A percentile compares a stretch with the other conserved stretches of the same genome.
phyloP scores from a whole-genome alignment of 2,329 filamentous ascomycete species.

The Fusarium concolor region DNA sequence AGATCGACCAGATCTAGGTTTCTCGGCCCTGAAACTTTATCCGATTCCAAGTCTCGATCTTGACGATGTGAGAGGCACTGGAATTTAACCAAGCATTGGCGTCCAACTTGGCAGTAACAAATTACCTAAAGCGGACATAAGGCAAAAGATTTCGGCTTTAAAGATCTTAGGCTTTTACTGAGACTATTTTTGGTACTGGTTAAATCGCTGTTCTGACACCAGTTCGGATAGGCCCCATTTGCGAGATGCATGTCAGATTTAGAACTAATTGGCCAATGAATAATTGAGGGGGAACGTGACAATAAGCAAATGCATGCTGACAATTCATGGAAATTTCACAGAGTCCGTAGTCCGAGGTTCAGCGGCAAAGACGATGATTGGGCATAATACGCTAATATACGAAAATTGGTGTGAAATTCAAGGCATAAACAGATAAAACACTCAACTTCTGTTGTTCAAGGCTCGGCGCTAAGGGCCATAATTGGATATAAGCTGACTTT shows the following conservation, averaged over 20 bases:
- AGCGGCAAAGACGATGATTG: neutral
- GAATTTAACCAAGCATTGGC: constrained; percentile 25
- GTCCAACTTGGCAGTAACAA: neutral
- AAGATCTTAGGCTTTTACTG: neutral
- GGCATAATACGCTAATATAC: neutral
- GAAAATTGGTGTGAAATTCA: too few species aligned
- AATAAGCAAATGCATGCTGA: constrained; percentile 3
- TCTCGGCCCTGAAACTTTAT: constrained; percentile 19
- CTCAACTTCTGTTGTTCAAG: neutral
- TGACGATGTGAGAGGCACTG: neutral
- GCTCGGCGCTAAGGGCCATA: neutral
- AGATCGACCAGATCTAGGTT: constrained; percentile 7
- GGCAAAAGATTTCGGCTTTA: neutral
- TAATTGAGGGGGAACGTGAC: neutral
- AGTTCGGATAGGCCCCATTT: neutral
- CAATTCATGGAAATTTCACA: constrained; percentile 4
- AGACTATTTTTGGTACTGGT: neutral
- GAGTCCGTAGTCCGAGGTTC: neutral
- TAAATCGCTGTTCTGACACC: neutral
- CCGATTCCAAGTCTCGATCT: neutral
- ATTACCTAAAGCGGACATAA: constrained; percentile 1
- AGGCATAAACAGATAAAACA: too few species aligned
- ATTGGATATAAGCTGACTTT: neutral
- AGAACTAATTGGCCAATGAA: neutral
- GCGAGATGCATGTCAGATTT: neutral